Evolutionary conservation across 73 alveolate species (phyloP).

Genomic region (Symbiodinium pilosum): DNA sequence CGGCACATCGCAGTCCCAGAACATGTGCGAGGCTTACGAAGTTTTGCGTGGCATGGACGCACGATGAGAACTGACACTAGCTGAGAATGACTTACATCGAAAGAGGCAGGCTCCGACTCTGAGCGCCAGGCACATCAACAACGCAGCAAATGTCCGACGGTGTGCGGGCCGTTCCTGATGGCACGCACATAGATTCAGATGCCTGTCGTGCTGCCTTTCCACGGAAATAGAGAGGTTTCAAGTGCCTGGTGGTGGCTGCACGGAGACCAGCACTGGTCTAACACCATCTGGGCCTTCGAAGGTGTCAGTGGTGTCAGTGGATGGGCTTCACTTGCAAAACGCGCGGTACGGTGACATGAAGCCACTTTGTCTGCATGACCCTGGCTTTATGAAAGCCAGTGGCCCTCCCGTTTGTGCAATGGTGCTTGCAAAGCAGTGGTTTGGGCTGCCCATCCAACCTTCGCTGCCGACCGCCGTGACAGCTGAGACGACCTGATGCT

Average conservation of each 20-base stretch:
- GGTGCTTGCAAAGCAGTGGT: background rate
- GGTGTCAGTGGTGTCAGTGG: too few relatives aligned
- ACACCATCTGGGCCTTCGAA: conserved; percentile 40
- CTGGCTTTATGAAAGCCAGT: too few relatives aligned
- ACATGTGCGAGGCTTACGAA: too few relatives aligned
- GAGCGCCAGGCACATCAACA: conserved; percentile 50
- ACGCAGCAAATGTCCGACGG: conserved; percentile 69
- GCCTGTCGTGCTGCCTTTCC: background rate
- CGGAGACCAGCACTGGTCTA: conserved; percentile 44
- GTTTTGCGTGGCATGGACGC: too few relatives aligned
- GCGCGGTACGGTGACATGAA: too few relatives aligned
- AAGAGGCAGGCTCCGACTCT: too few relatives aligned
- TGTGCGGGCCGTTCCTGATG: conserved; percentile 31
- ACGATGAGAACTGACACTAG: too few relatives aligned
- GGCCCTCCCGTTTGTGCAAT: too few relatives aligned
- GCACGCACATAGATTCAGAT: background rate
- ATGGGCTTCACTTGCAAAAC: background rate
- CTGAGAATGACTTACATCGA: too few relatives aligned
- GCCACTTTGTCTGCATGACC: too few relatives aligned
- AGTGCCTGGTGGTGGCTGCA: conserved; percentile 65
- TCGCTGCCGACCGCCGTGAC: background rate
- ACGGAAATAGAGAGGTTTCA: background rate
- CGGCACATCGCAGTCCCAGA: too few relatives aligned
- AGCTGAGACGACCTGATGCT: background rate
- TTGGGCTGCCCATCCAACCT: background rate